Evolutionary conservation across 2,329 filamentous ascomycete genomes (phyloP).

Genomic region (Claviceps sorghi): DNA sequence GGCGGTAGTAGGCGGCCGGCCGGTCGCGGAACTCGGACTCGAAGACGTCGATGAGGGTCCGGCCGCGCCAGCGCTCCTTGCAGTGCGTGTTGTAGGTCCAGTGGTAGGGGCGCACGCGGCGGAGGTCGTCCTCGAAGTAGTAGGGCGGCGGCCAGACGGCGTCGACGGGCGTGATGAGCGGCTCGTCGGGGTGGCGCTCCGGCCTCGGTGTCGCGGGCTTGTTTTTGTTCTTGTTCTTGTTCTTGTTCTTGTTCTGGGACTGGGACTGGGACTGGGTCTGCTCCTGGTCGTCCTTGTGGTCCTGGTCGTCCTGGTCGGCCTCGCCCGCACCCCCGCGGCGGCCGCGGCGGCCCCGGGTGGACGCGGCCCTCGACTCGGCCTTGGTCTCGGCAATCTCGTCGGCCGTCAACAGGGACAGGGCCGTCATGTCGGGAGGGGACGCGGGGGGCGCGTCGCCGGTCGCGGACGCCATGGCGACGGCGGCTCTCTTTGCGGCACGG

Average conservation of each 20-base stretch:
- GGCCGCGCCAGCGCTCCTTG: constrained; percentile 83
- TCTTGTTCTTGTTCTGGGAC: not conserved
- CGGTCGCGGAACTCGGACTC: constrained; percentile 83
- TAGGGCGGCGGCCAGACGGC: constrained; percentile 50
- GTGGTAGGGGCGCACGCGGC: constrained; percentile 74
- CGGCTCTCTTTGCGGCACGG: not conserved
- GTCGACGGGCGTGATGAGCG: not conserved
- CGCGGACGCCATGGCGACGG: too few relatives aligned
- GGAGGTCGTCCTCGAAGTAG: constrained; percentile 67
- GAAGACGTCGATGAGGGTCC: constrained; percentile 75
- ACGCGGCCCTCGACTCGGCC: not conserved
- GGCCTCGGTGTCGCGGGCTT: too few relatives aligned
- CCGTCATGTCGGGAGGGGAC: too few relatives aligned
- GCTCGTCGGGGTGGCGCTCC: not conserved
- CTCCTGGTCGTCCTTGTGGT: too few relatives aligned
- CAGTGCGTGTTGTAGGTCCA: constrained; percentile 91
- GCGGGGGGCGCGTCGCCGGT: too few relatives aligned
- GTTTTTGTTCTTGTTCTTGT: too few relatives aligned
- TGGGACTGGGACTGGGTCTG: too few relatives aligned
- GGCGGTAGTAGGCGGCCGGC: constrained; percentile 70
- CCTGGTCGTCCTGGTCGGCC: not conserved
- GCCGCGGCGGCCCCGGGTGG: not conserved
- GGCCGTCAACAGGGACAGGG: too few relatives aligned
- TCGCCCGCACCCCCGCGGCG: not conserved
- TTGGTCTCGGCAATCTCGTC: constrained; percentile 1